Evolutionary conservation across 805 yeast genomes (phyloP), one percentile per base, ranked within the genome.

Genomic region (Myxozyma kluyveri): DNA sequence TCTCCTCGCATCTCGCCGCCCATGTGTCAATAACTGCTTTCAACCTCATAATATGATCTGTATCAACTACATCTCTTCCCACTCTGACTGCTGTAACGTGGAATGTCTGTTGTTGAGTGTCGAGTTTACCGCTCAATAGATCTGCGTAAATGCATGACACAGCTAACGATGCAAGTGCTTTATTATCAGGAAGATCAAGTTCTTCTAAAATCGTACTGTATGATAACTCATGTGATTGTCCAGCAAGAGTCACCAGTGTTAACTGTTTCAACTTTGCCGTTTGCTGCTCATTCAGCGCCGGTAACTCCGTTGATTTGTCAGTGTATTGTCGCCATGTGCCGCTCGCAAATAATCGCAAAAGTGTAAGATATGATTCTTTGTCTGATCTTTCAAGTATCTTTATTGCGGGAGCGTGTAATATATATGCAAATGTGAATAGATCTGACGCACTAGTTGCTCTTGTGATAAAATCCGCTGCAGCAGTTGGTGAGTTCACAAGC

Each of bases 251-350:
- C 36, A 54, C 50, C 27, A 56, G 47, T 18, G 60, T 17, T 10
- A 56, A 37, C 45, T 56, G 60, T 41, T 49, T 49, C 39, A 56
- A 45, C 48, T 56, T 56, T 19, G 43, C 38, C 3, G 46, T 33
- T 38, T 52, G 57, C 44, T 45, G 47, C 3, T 39, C 54, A 10
- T 42, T n/a, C 17, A 56, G 46, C 22, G 29, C 18, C 19, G 54
- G 54, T 31, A 43, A 22, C 37, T 35, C 17, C 7, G 26, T 39
- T 3, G 17, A n/a, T 10, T 9, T 27, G 12, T 42, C 31, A 9
- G 38, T 17, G 46, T 56, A 56, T 23, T 56, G 57, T 6, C 31
- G n/a, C 60, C 57, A 56, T 4, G 59, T 49, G 29, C 60, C 60
- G 23, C 45, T 24, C 6, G 59, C 50, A 19, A 56, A 56, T 10